Base-by-base conservation (phyloP, 2,329 filamentous ascomycete species). In the Nakataea oryzae region DNA sequence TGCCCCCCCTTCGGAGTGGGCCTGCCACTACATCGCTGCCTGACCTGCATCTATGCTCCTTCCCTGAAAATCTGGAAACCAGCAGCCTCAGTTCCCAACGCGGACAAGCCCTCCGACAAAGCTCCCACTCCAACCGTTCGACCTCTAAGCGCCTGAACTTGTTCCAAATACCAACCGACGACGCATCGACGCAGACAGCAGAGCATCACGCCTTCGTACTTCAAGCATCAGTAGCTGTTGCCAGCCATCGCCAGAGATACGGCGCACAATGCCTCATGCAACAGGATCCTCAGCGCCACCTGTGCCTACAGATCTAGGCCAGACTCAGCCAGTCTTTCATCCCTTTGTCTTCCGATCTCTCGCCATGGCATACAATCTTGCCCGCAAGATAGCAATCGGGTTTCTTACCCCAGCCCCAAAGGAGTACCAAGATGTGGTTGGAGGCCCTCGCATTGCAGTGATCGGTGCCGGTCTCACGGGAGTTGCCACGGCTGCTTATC, bases 391-490 rank as follows among this genome's bases (percentile, higher is more conserved):
- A 21, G 41, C 9, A 47, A 47, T 8, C 41, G n/a, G n/a, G 6
- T 47, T 21, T 47, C 41, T 47, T 6, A 21, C 41, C n/a, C 41
- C 17, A 4, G 41, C 14, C 13, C 41, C 41, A 14, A 47, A 47
- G 41, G 41, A 21, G 14, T 47, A 47, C 41, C 41, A 7, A 5
- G 41, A 47, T 47, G 41, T 47, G 2, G 41, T 47, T 21, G 57
- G 57, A n/a, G 57, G 57, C 9, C 57, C 57, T 5, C 57, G 57
- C 5, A 74, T 77, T 0, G 75, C 74, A 1, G 72, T 78, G 2
- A 69, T 78, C 50, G 75, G 75, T 4, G 73, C 75, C 7, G 75
- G 75, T 3, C 73, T 77, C 28, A 76, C 74, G 55, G 75, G 75
- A 1, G 74, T 77, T 2, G 70, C 67, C 12, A 65, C 74, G 0